Evolutionary conservation across 331 rosid genomes (phyloP).

Genomic region (Acacia pycnantha): DNA sequence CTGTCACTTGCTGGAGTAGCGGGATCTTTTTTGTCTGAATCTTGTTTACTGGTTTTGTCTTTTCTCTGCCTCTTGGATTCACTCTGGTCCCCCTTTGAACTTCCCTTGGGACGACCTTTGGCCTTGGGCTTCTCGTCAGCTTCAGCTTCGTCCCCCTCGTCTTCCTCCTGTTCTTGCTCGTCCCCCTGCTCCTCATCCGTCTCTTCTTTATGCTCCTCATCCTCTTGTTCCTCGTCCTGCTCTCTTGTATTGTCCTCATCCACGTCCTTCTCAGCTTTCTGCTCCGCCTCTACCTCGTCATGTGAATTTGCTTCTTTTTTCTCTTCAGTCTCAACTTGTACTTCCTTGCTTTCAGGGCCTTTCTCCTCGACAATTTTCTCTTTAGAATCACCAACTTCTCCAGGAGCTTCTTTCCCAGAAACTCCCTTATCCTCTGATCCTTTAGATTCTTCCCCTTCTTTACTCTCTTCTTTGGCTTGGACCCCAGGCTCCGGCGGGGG

Average conservation of each 20-base stretch:
- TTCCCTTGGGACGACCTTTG: slow-evolving; percentile 25
- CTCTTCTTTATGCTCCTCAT: neutral
- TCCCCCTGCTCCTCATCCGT: neutral
- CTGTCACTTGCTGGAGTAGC: slow-evolving; percentile 73
- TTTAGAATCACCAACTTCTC: slow-evolving; percentile 18
- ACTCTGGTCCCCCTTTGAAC: slow-evolving; percentile 24
- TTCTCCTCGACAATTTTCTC: slow-evolving; percentile 21
- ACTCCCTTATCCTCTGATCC: neutral
- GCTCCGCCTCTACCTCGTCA: slow-evolving; percentile 2
- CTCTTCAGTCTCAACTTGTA: neutral
- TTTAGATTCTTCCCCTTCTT: neutral
- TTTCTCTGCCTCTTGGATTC: slow-evolving; percentile 30
- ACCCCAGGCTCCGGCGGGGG: slow-evolving; percentile 44
- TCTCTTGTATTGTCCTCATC: neutral
- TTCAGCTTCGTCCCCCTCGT: slow-evolving; percentile 4
- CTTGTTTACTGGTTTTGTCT: slow-evolving; percentile 21
- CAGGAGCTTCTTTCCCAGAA: neutral
- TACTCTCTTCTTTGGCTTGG: slow-evolving; percentile 1
- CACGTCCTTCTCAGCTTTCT: neutral
- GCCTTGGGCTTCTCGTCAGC: neutral
- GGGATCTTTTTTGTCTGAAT: slow-evolving; percentile 44
- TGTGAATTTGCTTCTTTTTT: slow-evolving; percentile 27
- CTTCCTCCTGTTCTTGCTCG: neutral
- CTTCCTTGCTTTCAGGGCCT: neutral
- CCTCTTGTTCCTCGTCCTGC: neutral